Evolutionary conservation across 495 filamentous ascomycete genomes (phyloP).

Genomic region (Corynascus novoguineensis): DNA sequence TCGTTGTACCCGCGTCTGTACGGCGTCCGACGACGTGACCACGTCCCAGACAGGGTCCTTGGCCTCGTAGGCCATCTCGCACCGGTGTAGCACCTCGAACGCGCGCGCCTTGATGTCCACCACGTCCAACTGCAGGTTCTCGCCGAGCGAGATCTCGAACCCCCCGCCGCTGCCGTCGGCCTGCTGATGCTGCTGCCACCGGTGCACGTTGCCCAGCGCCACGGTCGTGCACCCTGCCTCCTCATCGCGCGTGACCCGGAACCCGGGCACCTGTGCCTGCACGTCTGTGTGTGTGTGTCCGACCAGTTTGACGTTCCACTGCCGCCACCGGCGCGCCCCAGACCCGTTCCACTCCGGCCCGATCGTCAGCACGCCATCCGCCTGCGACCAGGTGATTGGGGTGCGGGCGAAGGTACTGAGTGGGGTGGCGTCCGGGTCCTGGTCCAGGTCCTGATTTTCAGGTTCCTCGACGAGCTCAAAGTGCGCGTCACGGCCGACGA

Average conservation of each 20-base stretch:
- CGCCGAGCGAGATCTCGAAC: slow-evolving; percentile 31
- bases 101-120: slow-evolving; percentile 26
- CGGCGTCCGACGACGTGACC: slow-evolving; percentile 12
- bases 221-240: slow-evolving; percentile 8
- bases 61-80: slow-evolving; percentile 37
- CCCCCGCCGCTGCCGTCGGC: no score
- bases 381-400: slow-evolving; percentile 28
- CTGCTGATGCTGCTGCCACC: slow-evolving; percentile 10
- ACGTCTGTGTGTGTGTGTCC: slow-evolving; percentile 16
- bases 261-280: slow-evolving; percentile 2
- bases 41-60: slow-evolving; percentile 43
- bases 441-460: slow-evolving; percentile 13
- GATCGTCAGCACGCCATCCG: slow-evolving; percentile 20
- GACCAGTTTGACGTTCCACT: slow-evolving; percentile 22
- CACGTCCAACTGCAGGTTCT: slow-evolving; percentile 32
- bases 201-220: slow-evolving; percentile 16
- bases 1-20: slow-evolving; percentile 28
- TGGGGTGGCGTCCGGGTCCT: not conserved
- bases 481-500: slow-evolving; percentile 47
- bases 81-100: slow-evolving; percentile 34
- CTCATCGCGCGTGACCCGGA: slow-evolving; percentile 8
- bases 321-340: slow-evolving; percentile 14
- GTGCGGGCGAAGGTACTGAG: slow-evolving; percentile 22
- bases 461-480: slow-evolving; percentile 39
- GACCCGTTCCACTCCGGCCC: slow-evolving; percentile 22